Evolutionary conservation across 768 basidiomycete genomes (phyloP).

Genomic region (Hydnomerulius pinastri): DNA sequence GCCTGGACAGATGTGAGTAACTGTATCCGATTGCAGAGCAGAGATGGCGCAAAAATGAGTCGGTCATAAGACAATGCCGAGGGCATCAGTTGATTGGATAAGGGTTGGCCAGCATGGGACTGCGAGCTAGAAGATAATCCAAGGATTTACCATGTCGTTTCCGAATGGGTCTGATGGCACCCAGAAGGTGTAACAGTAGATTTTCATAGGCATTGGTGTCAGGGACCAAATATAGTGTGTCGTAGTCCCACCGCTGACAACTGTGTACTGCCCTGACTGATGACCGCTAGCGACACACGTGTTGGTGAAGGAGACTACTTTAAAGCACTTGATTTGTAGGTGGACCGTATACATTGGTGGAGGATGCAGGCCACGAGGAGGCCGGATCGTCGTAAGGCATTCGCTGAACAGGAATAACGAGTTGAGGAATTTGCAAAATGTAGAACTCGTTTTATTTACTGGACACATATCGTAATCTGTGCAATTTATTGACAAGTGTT

Average conservation of each 20-base stretch:
- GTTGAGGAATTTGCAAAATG: not conserved
- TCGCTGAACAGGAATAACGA: not conserved
- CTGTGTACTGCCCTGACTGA: no score
- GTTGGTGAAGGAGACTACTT: not conserved
- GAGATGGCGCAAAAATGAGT: no score
- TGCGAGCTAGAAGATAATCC: no score
- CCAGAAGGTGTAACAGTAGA: not conserved
- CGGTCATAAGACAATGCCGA: no score
- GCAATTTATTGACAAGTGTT: constrained; percentile 7
- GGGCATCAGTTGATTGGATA: no score
- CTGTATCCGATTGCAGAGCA: no score
- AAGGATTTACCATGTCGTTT: not conserved
- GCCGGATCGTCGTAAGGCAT: not conserved
- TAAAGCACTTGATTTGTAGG: no score
- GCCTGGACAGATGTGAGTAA: no score
- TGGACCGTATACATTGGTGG: no score
- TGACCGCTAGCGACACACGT: not conserved
- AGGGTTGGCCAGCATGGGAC: no score
- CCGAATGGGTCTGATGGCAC: not conserved
- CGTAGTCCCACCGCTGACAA: not conserved
- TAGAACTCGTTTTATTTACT: not conserved
- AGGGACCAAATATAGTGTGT: not conserved
- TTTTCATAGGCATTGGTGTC: not conserved
- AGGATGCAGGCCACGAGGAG: not conserved
- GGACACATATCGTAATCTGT: not conserved